Base-by-base conservation (phyloP, 208 protist species). In the Acanthamoeba quina region DNA sequence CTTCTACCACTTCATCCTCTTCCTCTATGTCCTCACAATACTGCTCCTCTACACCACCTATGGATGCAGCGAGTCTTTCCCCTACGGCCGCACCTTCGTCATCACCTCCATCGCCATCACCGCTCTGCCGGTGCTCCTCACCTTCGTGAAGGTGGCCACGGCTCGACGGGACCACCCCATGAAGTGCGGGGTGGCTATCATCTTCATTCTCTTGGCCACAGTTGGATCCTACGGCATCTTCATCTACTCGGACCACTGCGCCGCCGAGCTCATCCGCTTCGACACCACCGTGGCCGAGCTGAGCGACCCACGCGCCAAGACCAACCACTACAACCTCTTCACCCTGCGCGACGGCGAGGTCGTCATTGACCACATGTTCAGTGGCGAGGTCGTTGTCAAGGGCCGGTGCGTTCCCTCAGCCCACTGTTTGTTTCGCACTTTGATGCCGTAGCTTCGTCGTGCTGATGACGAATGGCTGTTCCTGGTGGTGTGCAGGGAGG, bases 1-100 rank as follows among this genome's bases (percentile, higher is more conserved):
- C 44, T 91, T 91, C 85, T 91, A 91, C 85, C 85, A 91, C 85
- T 91, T 91, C 85, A 74, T 91, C 64, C 62, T 76, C 85, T 91
- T 91, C 60, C 85, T 91, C 62, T 91, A 91, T 44, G 31, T 76
- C 37, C 64, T 91, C 41, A 91, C 64, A 7, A 74, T 91, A 24
- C 44, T 91, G 34, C 85, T 91, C 44, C 85, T 91, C 85, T 91
- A 76, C 60, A 91, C 85, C 0, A 91, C 85, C 41, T 91, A 76
- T n/a, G 85, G 85, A 10, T 91, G 85, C 58, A 37, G 17, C 19
- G 78, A 86, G 19, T 41, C 21, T 11, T 91, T 76, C 60, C 85
- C 56, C 62, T 68, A 91, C n/a, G 64, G 64, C 44, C 64, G 56
- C 64, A 52, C 24, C 62, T 56, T 91, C 19, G 85, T 91, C 85